Percentiles rank a stretch among this genome's conserved stretches.
Evolutionary conservation across 208 protist species (phyloP).

Genomic region (Angomonas deanei): DNA sequence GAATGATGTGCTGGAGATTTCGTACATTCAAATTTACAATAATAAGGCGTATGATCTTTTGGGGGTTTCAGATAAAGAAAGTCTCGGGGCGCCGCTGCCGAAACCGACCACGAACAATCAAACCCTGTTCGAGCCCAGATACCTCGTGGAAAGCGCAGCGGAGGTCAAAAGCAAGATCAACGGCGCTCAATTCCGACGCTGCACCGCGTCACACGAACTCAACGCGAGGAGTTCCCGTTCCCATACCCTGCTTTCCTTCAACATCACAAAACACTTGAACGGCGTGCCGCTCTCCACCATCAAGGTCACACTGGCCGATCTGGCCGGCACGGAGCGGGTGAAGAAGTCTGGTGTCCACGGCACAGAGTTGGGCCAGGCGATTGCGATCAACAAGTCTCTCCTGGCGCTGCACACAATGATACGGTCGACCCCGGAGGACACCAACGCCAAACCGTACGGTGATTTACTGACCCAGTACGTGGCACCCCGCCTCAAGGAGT

Average conservation of each 20-base stretch:
- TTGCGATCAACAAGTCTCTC: constrained; percentile 90
- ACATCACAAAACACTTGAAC: constrained; percentile 54
- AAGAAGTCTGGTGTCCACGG: constrained; percentile 73
- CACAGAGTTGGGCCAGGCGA: constrained; percentile 75
- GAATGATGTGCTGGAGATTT: constrained; percentile 66
- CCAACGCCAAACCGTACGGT: constrained; percentile 28
- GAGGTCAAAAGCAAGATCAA: constrained; percentile 21
- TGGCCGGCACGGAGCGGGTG: constrained; percentile 91
- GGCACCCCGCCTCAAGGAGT: constrained; percentile 43
- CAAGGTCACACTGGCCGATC: constrained; percentile 83
- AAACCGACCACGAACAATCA: constrained; percentile 15
- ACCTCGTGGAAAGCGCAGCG: constrained; percentile 28
- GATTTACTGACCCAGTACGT: constrained; percentile 68
- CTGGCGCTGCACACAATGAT: constrained; percentile 79
- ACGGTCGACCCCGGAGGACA: constrained; percentile 24
- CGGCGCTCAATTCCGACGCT: constrained; percentile 31
- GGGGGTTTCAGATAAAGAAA: constrained; percentile 8
- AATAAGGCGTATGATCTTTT: constrained; percentile 71
- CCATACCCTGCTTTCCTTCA: constrained; percentile 52
- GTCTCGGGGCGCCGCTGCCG: constrained; percentile 16
- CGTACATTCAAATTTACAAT: constrained; percentile 74
- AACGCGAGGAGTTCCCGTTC: constrained; percentile 63
- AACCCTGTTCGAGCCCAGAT: constrained; percentile 36
- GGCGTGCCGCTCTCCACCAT: constrained; percentile 45
- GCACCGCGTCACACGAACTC: constrained; percentile 37